These are phyloP conservation scores for Metschnikowia vanudenii DNA, from an alignment of 805 yeast genomes.

Conservation along the genomic window DNA sequence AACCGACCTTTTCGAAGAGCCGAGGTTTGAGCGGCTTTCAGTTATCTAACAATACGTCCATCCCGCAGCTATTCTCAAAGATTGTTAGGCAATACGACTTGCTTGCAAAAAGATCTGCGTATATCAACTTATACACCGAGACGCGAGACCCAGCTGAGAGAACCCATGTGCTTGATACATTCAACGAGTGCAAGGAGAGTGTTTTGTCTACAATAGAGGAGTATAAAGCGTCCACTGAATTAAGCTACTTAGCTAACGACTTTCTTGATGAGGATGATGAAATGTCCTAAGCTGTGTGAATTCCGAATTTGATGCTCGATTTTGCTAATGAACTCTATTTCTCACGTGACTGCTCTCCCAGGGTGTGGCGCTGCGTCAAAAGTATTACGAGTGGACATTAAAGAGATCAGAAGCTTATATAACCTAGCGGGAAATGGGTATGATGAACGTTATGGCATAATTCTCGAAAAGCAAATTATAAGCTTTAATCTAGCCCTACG, in stretches of 20 bases:
- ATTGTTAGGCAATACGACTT: conserved; percentile 77
- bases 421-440: no score
- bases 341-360: background rate
- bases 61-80: conserved; percentile 62
- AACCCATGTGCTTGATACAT: conserved; percentile 46
- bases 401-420: no score
- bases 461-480: no score
- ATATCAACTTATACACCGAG: conserved; percentile 69
- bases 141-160: conserved; percentile 43
- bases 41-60: conserved; percentile 79
- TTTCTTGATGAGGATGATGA: conserved; percentile 33
- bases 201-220: conserved; percentile 47
- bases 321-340: background rate
- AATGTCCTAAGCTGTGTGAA: conserved; percentile 9
- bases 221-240: conserved; percentile 42
- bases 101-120: conserved; percentile 77
- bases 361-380: background rate
- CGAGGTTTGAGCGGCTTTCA: conserved; percentile 65
- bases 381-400: no score
- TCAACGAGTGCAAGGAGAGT: conserved; percentile 49
- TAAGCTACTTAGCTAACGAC: conserved; percentile 48
- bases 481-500: no score
- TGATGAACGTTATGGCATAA: no score
- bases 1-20: conserved; percentile 55
- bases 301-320: background rate